These are phyloP conservation scores for Clarireedia sp. DNA, from an alignment of 2,329 filamentous ascomycete species.

Conservation along the genomic window DNA sequence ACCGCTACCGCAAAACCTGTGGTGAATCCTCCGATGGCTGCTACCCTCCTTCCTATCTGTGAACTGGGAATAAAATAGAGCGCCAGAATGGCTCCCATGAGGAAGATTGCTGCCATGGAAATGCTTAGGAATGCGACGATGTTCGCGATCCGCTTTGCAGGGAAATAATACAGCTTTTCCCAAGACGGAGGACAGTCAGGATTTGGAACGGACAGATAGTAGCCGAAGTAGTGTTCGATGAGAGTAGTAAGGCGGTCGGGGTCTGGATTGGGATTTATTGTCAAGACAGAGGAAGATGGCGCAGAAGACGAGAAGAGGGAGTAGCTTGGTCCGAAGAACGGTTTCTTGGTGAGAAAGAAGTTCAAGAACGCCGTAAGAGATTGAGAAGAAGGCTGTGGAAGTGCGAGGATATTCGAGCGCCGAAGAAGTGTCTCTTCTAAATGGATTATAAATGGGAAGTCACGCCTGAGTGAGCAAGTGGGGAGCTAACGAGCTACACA, in stretches of 20 bases:
- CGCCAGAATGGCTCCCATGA: conserved; percentile 11
- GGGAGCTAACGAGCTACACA: neutral
- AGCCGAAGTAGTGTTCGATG: conserved; percentile 4
- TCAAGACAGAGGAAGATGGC: neutral
- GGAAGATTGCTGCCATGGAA: conserved; percentile 6
- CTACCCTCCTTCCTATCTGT: neutral
- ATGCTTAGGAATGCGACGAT: conserved; percentile 8
- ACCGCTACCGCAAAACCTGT: conserved; percentile 12
- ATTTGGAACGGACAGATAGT: neutral
- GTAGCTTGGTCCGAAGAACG: neutral
- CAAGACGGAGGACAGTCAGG: neutral
- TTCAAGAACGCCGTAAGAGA: neutral
- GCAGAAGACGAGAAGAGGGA: neutral
- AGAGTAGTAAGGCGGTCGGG: conserved; percentile 1
- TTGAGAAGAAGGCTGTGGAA: neutral
- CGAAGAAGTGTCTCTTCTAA: conserved; percentile 7
- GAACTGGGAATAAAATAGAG: conserved; percentile 9
- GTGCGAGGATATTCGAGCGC: neutral
- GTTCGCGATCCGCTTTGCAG: neutral
- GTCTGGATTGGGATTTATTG: neutral
- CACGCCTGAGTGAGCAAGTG: no score
- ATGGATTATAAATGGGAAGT: neutral
- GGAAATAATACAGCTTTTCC: conserved; percentile 7
- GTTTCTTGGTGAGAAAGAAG: neutral
- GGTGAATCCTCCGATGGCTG: conserved; percentile 11